Percentiles rank a stretch among this genome's conserved stretches.
Conservation (phyloP, 257 asterid species). For the Osmanthus fragrans region DNA sequence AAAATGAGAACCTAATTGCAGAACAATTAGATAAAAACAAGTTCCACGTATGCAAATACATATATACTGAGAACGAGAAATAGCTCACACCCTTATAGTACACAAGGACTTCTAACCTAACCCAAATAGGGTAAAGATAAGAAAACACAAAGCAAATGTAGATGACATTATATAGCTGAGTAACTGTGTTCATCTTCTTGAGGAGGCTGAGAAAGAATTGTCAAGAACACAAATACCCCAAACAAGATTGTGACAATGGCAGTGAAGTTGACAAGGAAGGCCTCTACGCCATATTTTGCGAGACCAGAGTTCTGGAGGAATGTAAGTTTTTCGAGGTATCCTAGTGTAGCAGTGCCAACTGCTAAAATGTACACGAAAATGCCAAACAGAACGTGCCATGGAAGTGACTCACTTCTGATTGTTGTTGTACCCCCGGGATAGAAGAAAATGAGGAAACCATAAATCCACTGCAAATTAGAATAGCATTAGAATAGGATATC, state of each 20-base stretch:
- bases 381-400: constrained; percentile 92
- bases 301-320: constrained; percentile 74
- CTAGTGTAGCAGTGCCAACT: constrained; percentile 63
- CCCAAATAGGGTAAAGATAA: not conserved
- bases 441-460: constrained; percentile 83
- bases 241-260: constrained; percentile 76
- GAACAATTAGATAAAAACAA: not conserved
- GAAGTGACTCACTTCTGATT: constrained; percentile 71
- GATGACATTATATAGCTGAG: constrained; percentile 50
- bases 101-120: not conserved
- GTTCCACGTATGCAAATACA: not conserved
- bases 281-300: constrained; percentile 80
- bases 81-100: not conserved
- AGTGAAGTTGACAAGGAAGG: constrained; percentile 84
- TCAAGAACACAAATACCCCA: constrained; percentile 74
- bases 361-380: constrained; percentile 62
- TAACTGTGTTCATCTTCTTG: constrained; percentile 65
- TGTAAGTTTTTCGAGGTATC: constrained; percentile 91
- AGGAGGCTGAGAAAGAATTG: constrained; percentile 58
- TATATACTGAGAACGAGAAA: not conserved
- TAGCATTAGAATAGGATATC: not conserved
- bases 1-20: not conserved
- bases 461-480: constrained; percentile 71
- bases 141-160: not conserved
- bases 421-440: constrained; percentile 80